A percentile compares a stretch with the other conserved stretches of the same genome.
phyloP scores from a whole-genome alignment of 2,329 filamentous ascomycete species.

The Fusarium pilosicola region DNA sequence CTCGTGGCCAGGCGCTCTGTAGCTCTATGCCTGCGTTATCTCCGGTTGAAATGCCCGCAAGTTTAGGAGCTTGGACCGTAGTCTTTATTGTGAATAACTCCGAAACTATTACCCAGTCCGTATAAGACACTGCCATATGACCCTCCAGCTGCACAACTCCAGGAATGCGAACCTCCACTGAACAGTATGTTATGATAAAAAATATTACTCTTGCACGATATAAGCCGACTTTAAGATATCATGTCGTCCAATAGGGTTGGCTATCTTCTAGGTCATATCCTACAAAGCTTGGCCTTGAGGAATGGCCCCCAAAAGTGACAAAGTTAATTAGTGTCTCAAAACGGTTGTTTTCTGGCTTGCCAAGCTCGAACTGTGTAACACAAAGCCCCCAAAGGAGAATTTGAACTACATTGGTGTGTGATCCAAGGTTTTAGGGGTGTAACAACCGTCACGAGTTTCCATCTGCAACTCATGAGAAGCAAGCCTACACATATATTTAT shows the following conservation, averaged over 20 bases:
- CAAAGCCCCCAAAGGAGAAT: neutral
- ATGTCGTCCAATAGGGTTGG: neutral
- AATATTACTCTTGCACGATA: neutral
- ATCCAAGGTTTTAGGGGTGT: neutral
- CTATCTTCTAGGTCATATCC: neutral
- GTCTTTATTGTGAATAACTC: neutral
- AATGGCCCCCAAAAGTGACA: constrained; percentile 1
- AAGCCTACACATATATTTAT: neutral
- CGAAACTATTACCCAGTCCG: neutral
- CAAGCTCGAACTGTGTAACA: neutral
- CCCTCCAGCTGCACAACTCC: neutral
- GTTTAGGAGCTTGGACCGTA: neutral
- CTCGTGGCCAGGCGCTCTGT: neutral
- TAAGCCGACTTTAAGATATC: neutral
- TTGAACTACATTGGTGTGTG: neutral
- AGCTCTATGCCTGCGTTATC: neutral
- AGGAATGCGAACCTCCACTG: constrained; percentile 7
- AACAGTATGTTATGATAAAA: neutral
- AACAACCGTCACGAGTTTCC: neutral
- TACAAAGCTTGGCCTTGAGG: neutral
- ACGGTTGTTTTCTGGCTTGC: neutral
- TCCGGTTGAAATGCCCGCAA: neutral
- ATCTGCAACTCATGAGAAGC: neutral
- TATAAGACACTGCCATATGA: neutral
- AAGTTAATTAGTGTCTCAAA: constrained; percentile 25